Base-by-base conservation (phyloP, 2,329 filamentous ascomycete genomes). In the Xylariomycetidae sp. region DNA sequence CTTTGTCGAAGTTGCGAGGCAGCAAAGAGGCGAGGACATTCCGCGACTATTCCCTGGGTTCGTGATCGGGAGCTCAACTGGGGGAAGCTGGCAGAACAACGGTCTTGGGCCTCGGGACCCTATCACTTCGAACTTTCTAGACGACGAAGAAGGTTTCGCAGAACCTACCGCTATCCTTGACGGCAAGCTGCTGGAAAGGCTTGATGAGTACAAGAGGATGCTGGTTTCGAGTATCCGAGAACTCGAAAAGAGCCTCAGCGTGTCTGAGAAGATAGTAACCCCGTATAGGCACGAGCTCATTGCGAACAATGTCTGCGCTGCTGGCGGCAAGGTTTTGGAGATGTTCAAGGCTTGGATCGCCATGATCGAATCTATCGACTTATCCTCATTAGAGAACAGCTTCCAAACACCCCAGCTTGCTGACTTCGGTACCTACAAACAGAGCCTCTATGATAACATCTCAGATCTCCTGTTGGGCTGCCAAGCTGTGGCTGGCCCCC, bases 41-140 rank as follows among this genome's bases (percentile, higher is more conserved):
- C 88, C 87, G 12, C 81, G 92, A n/a, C 71, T 97, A 3, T 83
- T 94, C 35, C 92, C 92, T 13, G 92, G 92, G 1, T 98, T 98
- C 56, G 82, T 97, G 19, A 79, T 89, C 40, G 88, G 89, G 18
- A 94, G 86, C 58, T 79, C 72, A 27, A 75, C 78, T 4, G 90
- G 89, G 30, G 92, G 89, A 23, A 90, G 82, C 58, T 98, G 92
- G 92, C 86, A 82, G 50, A 82, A 81, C 48, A 83, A 83, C 65
- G 66, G 76, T 37, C 59, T 79, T 2, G 74, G 76, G 4, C 69
- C 77, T 17, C 78, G 77, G 42, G 82, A 90, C 46, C 77, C 81
- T 16, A 75, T 85, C 41, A 78, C 85, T 1, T 87, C 90, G 47
- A 85, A 92, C 56, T 90, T 94, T 47, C 74, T 88, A 6, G 88